phyloP scores from a whole-genome alignment of 2,329 filamentous ascomycete species.

The Penicillium sp. region DNA sequence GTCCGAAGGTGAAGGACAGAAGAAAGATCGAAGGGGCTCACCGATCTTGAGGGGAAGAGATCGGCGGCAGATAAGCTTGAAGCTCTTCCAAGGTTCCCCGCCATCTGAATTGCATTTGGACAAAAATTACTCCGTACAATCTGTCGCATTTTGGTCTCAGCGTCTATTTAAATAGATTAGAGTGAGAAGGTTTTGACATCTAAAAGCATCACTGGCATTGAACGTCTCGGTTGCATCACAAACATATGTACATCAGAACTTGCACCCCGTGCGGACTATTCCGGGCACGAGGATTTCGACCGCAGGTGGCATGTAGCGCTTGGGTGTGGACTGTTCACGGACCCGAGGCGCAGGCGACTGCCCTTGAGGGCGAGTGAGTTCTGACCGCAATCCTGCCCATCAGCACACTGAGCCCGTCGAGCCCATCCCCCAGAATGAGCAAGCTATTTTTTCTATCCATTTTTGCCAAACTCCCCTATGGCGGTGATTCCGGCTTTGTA shows the following conservation, averaged over 20 bases:
- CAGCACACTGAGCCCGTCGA: constrained; percentile 22
- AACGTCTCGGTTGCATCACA: constrained; percentile 27
- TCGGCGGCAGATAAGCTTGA: constrained; percentile 10
- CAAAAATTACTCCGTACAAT: background rate
- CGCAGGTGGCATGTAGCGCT: constrained; percentile 16
- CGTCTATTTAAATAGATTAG: background rate
- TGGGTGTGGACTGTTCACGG: constrained; percentile 18
- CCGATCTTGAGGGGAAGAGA: constrained; percentile 4
- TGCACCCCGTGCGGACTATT: constrained; percentile 22
- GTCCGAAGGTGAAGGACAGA: background rate
- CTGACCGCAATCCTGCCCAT: constrained; percentile 23
- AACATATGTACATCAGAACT: constrained; percentile 41
- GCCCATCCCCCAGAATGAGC: constrained; percentile 12
- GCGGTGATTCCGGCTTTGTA: constrained; percentile 14
- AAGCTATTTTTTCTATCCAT: constrained; percentile 22
- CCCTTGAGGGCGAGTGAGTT: constrained; percentile 19
- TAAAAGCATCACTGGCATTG: constrained; percentile 29
- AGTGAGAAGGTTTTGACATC: background rate
- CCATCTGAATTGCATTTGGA: background rate
- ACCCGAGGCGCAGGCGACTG: constrained; percentile 22
- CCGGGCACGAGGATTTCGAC: constrained; percentile 16
- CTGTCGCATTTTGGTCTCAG: too few species aligned
- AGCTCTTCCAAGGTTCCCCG: constrained; percentile 4
- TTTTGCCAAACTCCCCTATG: constrained; percentile 19
- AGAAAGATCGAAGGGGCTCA: background rate